Conservation (phyloP, 805 yeast species). For the Suhomyces xylopsoci region DNA sequence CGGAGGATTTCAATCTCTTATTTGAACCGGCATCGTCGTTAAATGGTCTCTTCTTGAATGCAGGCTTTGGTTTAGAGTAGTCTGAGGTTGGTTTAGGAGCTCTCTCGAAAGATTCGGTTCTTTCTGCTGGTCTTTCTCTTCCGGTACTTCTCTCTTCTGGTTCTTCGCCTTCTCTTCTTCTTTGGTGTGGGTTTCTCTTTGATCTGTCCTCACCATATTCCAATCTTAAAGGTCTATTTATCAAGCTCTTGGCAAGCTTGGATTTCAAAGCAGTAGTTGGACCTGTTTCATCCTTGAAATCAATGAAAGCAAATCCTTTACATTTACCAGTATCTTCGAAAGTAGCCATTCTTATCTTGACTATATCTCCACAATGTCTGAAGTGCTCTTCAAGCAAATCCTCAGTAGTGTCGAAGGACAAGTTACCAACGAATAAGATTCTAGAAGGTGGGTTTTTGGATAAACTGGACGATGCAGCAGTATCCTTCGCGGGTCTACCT, state of each 20-base stretch:
- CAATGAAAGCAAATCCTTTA: slow-evolving; percentile 93
- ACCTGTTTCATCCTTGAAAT: slow-evolving; percentile 75
- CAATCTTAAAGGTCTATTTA: slow-evolving; percentile 75
- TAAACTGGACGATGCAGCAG: slow-evolving; percentile 30
- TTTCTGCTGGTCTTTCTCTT: slow-evolving; percentile 12
- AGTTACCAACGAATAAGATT: slow-evolving; percentile 86
- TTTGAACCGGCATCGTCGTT: slow-evolving; percentile 22
- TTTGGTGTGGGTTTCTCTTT: slow-evolving; percentile 55
- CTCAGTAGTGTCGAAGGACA: slow-evolving; percentile 87
- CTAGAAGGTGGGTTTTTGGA: slow-evolving; percentile 85
- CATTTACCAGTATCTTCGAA: slow-evolving; percentile 95
- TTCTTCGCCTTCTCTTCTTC: slow-evolving; percentile 18
- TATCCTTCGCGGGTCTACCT: slow-evolving; percentile 73
- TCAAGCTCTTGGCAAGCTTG: slow-evolving; percentile 58
- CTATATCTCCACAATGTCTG: slow-evolving; percentile 87
- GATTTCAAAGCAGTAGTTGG: slow-evolving; percentile 82
- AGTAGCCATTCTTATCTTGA: slow-evolving; percentile 91
- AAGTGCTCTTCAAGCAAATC: slow-evolving; percentile 77
- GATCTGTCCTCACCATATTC: slow-evolving; percentile 96
- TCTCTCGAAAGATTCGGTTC: slow-evolving; percentile 9
- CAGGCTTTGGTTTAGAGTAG: slow-evolving; percentile 11
- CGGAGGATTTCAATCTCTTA: slow-evolving; percentile 67
- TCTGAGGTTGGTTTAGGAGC: slow-evolving; percentile 6
- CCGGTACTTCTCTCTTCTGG: slow-evolving; percentile 7
- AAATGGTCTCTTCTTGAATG: slow-evolving; percentile 15